A percentile compares a stretch with the other conserved stretches of the same genome.
Evolutionary conservation across 2,329 filamentous ascomycete species (phyloP).

Genomic region (Colletotrichum theobromicola): DNA sequence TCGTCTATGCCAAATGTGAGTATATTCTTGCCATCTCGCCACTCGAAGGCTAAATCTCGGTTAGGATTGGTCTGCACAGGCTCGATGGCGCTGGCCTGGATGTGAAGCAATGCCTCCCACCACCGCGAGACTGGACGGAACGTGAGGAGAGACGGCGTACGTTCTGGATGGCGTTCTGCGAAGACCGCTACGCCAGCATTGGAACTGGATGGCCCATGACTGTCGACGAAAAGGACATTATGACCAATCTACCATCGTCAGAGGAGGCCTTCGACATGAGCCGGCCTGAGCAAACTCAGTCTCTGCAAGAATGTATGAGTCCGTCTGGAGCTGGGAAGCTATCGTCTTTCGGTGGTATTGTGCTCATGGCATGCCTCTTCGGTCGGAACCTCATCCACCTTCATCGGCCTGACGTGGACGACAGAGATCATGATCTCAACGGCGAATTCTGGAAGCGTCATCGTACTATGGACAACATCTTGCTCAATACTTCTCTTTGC

Average conservation of each 20-base stretch:
- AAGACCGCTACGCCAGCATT: conserved; percentile 92
- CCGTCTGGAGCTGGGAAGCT: conserved; percentile 76
- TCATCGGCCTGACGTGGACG: conserved; percentile 82
- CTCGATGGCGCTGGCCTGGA: conserved; percentile 83
- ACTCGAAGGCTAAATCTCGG: background rate
- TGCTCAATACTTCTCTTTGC: conserved; percentile 84
- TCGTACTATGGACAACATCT: conserved; percentile 84
- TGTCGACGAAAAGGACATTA: conserved; percentile 89
- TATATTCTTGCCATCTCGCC: background rate
- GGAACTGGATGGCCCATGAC: conserved; percentile 98
- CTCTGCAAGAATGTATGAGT: conserved; percentile 72
- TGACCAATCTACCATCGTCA: conserved; percentile 81
- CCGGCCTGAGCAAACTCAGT: conserved; percentile 73
- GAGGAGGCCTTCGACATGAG: conserved; percentile 87
- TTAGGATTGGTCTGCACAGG: conserved; percentile 89
- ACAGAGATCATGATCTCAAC: conserved; percentile 85
- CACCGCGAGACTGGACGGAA: conserved; percentile 92
- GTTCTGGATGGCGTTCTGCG: conserved; percentile 93
- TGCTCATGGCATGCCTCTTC: conserved; percentile 87
- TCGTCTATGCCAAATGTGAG: conserved; percentile 83
- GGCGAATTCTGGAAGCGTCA: conserved; percentile 97
- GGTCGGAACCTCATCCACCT: conserved; percentile 91
- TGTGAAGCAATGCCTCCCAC: conserved; percentile 89
- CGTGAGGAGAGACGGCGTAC: conserved; percentile 88
- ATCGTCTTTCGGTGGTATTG: conserved; percentile 79